A percentile compares a stretch with the other conserved stretches of the same genome.
phyloP scores from a whole-genome alignment of 345 rosid species.

The rapeseed (Brassica napus) region Da-Ae NC_063445.1:15650001-15650500 shows the following conservation, averaged over 20 bases:
- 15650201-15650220: neutral
- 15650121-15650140: neutral
- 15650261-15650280: neutral
- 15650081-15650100: no score
- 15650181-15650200: neutral
- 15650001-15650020: neutral
- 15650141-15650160: slow-evolving; percentile 45
- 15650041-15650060: neutral
- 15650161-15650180: slow-evolving; percentile 7
- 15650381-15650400: neutral
- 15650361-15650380: slow-evolving; percentile 14
- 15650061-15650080: neutral
- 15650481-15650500: neutral
- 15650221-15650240: neutral
- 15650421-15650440: neutral
- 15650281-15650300: neutral
- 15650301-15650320: neutral
- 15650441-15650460: slow-evolving; percentile 32
- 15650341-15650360: neutral
- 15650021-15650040: neutral
- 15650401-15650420: neutral
- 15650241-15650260: neutral
- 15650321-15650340: neutral
- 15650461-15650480: neutral
- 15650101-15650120: neutral